Percentiles rank a stretch among this genome's conserved stretches.
Conservation (phyloP, 345 rosid species). For the Eucalyptus regnans region DNA sequence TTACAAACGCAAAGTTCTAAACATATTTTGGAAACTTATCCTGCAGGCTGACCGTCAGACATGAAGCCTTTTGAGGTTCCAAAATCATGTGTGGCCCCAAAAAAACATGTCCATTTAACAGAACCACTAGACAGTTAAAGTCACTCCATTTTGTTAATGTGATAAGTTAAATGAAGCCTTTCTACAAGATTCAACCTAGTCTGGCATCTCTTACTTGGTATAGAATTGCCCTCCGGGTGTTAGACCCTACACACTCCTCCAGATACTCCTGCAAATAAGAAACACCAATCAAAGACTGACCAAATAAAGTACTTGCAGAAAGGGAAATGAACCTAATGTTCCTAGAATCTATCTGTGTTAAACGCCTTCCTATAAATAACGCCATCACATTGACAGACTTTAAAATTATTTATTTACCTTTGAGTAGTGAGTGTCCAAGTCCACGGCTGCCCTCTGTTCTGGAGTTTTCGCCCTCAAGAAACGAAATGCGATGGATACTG, state of each 20-base stretch:
- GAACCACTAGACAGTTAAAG: neutral
- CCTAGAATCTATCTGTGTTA: neutral
- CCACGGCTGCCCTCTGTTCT: constrained; percentile 91
- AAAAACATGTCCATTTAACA: neutral
- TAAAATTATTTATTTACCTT: constrained; percentile 19
- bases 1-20: neutral
- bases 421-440: constrained; percentile 92
- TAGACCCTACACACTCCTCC: constrained; percentile 54
- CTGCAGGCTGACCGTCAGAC: neutral
- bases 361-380: neutral
- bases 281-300: neutral
- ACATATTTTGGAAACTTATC: neutral
- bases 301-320: neutral
- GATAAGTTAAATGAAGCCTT: neutral
- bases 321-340: neutral
- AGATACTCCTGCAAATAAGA: constrained; percentile 54
- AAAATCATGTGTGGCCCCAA: neutral
- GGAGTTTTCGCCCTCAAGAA: constrained; percentile 87
- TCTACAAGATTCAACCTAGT: neutral
- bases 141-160: neutral
- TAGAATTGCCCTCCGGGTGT: constrained; percentile 55
- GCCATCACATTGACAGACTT: neutral
- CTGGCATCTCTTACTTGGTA: constrained; percentile 40
- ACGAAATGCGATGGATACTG: constrained; percentile 71
- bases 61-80: neutral